These are phyloP conservation scores for Patellaria atrata DNA, from an alignment of 495 filamentous ascomycete species.

Conservation along the genomic window DNA sequence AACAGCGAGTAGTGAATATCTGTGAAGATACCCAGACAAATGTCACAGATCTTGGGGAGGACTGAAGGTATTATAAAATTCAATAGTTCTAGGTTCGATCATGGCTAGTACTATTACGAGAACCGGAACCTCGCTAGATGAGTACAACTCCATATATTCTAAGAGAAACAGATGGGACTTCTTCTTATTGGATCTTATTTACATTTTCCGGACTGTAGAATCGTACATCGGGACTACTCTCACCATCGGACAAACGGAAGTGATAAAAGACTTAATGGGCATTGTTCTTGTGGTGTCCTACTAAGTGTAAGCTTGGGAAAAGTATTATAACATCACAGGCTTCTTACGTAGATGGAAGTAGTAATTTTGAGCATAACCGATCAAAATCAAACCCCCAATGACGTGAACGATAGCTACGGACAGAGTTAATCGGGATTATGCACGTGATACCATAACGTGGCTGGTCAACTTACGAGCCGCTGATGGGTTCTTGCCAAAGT, in stretches of 20 bases:
- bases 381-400: slow-evolving; percentile 53
- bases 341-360: slow-evolving; percentile 97
- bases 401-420: slow-evolving; percentile 68
- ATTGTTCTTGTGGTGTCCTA: slow-evolving; percentile 99
- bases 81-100: slow-evolving; percentile 2
- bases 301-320: slow-evolving; percentile 22
- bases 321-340: not conserved
- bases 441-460: not conserved
- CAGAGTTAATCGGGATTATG: slow-evolving; percentile 16
- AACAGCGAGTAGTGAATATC: too few relatives aligned
- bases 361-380: slow-evolving; percentile 94
- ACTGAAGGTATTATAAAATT: not conserved
- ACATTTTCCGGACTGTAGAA: too few relatives aligned
- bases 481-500: slow-evolving; percentile 87
- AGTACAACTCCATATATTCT: too few relatives aligned
- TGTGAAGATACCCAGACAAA: too few relatives aligned
- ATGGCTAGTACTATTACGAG: slow-evolving; percentile 16
- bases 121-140: too few relatives aligned
- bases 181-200: too few relatives aligned
- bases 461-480: slow-evolving; percentile 58
- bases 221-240: too few relatives aligned
- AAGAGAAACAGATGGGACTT: too few relatives aligned
- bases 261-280: slow-evolving; percentile 56
- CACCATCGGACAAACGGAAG: too few relatives aligned
- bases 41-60: too few relatives aligned